These are phyloP conservation scores for Bauhinia variegata DNA, from an alignment of 306 rosid genomes.

Conservation along the genomic window DNA sequence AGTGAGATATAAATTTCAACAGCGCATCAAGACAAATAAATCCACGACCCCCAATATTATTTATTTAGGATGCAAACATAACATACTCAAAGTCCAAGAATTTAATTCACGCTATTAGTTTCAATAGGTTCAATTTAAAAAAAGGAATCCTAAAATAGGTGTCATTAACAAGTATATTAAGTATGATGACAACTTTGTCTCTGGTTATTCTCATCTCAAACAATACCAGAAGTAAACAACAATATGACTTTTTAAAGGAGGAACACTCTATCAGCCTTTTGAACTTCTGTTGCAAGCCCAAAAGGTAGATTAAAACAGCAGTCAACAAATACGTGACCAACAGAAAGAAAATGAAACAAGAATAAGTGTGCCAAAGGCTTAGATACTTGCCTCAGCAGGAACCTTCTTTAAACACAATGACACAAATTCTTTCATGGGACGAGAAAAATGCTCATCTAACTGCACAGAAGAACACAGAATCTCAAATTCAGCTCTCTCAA, in stretches of 20 bases:
- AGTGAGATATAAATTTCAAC: slow-evolving; percentile 24
- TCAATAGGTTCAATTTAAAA: too few relatives aligned
- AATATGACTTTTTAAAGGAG: background rate
- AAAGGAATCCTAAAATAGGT: background rate
- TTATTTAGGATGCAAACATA: slow-evolving; percentile 16
- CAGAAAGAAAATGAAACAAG: slow-evolving; percentile 27
- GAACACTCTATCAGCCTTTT: background rate
- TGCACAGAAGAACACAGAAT: slow-evolving; percentile 49
- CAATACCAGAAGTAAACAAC: slow-evolving; percentile 14
- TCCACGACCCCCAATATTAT: slow-evolving; percentile 3
- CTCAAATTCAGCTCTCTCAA: slow-evolving; percentile 33
- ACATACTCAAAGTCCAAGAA: background rate
- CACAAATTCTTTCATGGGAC: slow-evolving; percentile 93
- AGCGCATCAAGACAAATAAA: slow-evolving; percentile 11
- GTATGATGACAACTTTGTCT: slow-evolving; percentile 10
- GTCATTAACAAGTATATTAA: slow-evolving; percentile 16
- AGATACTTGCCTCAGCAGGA: slow-evolving; percentile 85
- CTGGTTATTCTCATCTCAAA: slow-evolving; percentile 1
- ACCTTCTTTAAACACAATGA: slow-evolving; percentile 87
- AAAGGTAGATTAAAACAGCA: slow-evolving; percentile 17
- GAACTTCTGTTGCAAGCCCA: slow-evolving; percentile 10
- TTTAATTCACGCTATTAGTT: slow-evolving; percentile 5
- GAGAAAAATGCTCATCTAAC: slow-evolving; percentile 99
- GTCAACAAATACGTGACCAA: background rate
- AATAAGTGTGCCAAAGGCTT: slow-evolving; percentile 6